A percentile compares a stretch with the other conserved stretches of the same genome.
Evolutionary conservation across 495 filamentous ascomycete species (phyloP).

Genomic region (Ramalina peruviana): DNA sequence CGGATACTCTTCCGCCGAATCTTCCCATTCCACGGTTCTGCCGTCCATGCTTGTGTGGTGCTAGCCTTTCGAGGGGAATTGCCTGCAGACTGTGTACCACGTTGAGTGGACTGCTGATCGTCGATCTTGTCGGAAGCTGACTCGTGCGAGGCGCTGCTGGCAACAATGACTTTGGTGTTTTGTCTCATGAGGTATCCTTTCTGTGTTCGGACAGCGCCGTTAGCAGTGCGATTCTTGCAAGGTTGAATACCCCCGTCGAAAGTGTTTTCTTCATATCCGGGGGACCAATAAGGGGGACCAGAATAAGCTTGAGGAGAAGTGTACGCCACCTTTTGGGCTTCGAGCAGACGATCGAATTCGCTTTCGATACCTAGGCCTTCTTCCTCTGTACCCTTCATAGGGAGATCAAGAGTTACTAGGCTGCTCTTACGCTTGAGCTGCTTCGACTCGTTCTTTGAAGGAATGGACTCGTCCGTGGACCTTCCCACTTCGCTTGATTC

Average conservation of each 20-base stretch:
- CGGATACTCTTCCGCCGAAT: slow-evolving; percentile 53
- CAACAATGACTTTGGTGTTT: slow-evolving; percentile 92
- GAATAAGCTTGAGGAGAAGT: slow-evolving; percentile 33
- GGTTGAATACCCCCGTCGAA: slow-evolving; percentile 18
- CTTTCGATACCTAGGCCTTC: slow-evolving; percentile 74
- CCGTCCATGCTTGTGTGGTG: slow-evolving; percentile 79
- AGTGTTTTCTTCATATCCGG: slow-evolving; percentile 12
- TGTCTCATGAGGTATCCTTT: slow-evolving; percentile 97
- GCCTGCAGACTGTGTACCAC: slow-evolving; percentile 47
- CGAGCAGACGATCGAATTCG: slow-evolving; percentile 91
- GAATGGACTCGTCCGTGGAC: slow-evolving; percentile 6
- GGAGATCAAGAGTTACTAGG: slow-evolving; percentile 55
- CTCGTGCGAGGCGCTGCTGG: slow-evolving; percentile 50
- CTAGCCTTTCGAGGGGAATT: slow-evolving; percentile 60
- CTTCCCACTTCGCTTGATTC: slow-evolving; percentile 8
- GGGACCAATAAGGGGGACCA: slow-evolving; percentile 5
- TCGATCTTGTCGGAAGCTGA: slow-evolving; percentile 36
- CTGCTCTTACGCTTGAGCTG: slow-evolving; percentile 34
- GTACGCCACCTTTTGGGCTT: slow-evolving; percentile 89
- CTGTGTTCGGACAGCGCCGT: slow-evolving; percentile 48
- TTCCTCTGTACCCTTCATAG: slow-evolving; percentile 32
- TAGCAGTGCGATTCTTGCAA: slow-evolving; percentile 33
- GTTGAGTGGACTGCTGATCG: slow-evolving; percentile 28
- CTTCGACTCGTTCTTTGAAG: slow-evolving; percentile 10
- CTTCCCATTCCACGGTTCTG: slow-evolving; percentile 88